A percentile compares a stretch with the other conserved stretches of the same genome.
These are phyloP conservation scores for Yamadazyma trypodendri DNA, from an alignment of 1,139 yeast species.

Conservation along the genomic window DNA sequence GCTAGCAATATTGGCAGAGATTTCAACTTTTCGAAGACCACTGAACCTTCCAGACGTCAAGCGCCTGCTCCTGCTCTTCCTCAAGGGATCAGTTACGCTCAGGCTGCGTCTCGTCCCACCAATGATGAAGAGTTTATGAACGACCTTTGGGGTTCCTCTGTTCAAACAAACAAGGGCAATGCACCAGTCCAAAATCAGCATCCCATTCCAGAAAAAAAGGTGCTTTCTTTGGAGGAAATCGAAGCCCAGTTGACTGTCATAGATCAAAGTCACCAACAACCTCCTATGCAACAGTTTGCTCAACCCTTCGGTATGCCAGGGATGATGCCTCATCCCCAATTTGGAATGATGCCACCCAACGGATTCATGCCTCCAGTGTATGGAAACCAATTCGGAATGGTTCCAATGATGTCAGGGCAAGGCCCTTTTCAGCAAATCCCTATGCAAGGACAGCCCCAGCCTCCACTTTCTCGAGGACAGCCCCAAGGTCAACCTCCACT, in stretches of 20 bases:
- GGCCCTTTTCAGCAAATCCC: slow-evolving; percentile 21
- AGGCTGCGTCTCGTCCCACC: slow-evolving; percentile 43
- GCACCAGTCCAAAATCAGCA: slow-evolving; percentile 13
- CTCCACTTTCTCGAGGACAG: slow-evolving; percentile 12
- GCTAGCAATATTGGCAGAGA: slow-evolving; percentile 61
- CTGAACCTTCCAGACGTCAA: slow-evolving; percentile 12
- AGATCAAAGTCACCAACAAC: slow-evolving; percentile 30
- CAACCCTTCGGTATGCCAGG: slow-evolving; percentile 39
- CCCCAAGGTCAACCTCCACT: slow-evolving; percentile 21
- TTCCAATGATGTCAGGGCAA: slow-evolving; percentile 21
- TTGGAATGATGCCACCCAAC: slow-evolving; percentile 43
- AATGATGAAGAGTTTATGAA: slow-evolving; percentile 52
- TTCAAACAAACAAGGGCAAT: slow-evolving; percentile 15
- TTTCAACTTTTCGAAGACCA: slow-evolving; percentile 62
- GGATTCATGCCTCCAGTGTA: slow-evolving; percentile 42
- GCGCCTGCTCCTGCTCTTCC: slow-evolving; percentile 18
- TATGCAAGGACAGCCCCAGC: slow-evolving; percentile 20
- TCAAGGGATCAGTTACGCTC: slow-evolving; percentile 56
- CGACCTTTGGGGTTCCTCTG: slow-evolving; percentile 48
- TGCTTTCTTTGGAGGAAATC: slow-evolving; percentile 70
- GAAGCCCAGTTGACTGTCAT: slow-evolving; percentile 68
- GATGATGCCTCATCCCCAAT: slow-evolving; percentile 40
- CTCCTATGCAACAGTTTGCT: slow-evolving; percentile 22
- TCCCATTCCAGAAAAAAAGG: slow-evolving; percentile 34
- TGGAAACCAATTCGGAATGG: slow-evolving; percentile 27